Evolutionary conservation across 2,329 filamentous ascomycete species (phyloP), one percentile per base, ranked within the genome.

Genomic region (Fusarium xylarioides): DNA sequence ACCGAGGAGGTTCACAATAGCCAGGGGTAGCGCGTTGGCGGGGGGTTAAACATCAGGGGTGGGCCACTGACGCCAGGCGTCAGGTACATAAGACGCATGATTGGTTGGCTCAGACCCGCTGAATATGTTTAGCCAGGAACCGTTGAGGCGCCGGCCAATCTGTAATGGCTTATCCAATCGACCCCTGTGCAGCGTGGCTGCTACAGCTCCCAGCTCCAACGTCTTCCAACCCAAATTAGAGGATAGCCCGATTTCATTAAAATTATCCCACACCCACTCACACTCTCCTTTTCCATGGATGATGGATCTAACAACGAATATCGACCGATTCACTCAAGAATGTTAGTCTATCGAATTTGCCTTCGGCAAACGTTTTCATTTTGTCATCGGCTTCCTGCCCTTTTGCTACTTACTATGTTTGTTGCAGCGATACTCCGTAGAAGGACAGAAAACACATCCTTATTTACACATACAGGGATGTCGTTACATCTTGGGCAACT

Each of bases 101-200:
- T 79, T 79, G 78, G 78, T 16, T 47, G 11, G 7, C 4, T 1
- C 4, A 14, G n/a, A n/a, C 47, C 47, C 68, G 43, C 56, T 54
- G 60, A 70, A 68, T 71, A 62, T 75, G 38, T 44, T 67, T 76
- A 77, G 71, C 73, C 78, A 79, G 77, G 77, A 78, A 78, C 78
- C 68, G 70, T 65, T 65, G 47, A 49, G 35, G 38, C 38, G 44
- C 43, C 50, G 43, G 30, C 74, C 74, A 75, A 76, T 75, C 64
- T 54, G 12, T 28, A 18, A 38, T 47, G 67, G 43, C 63, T 73
- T 55, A 32, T 52, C 58, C 54, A 53, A 54, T 53, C 11, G 46
- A 47, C 56, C 47, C 59, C 60, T 49, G 38, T 34, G 19, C 56
- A 56, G 46, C 32, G 59, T 64, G 47, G 63, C 63, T 67, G 50